Evolutionary conservation across 2,329 filamentous ascomycete genomes (phyloP).

Genomic region (Metarhizium anisopliae): DNA sequence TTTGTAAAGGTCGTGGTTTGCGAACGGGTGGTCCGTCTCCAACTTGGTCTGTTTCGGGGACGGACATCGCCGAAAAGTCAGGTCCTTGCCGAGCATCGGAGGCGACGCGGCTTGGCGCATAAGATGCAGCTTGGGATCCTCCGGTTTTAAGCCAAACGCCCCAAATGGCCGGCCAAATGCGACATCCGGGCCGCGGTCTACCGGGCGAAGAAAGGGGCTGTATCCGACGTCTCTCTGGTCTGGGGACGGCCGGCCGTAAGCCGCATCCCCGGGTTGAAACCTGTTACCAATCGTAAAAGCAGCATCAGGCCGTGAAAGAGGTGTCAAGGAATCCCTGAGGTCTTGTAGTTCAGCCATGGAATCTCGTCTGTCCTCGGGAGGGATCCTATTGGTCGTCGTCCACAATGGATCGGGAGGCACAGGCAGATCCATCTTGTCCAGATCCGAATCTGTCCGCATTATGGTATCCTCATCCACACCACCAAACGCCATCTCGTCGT

Average conservation of each 20-base stretch:
- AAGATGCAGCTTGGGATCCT: constrained; percentile 32
- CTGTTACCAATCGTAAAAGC: constrained; percentile 7
- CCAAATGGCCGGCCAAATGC: constrained; percentile 36
- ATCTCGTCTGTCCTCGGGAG: constrained; percentile 17
- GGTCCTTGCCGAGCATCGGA: constrained; percentile 79
- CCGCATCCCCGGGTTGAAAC: background rate
- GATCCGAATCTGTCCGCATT: constrained; percentile 30
- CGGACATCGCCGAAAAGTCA: constrained; percentile 70
- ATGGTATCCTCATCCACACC: constrained; percentile 15
- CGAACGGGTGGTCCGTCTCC: constrained; percentile 63
- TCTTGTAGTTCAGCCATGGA: constrained; percentile 15
- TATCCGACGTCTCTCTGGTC: constrained; percentile 8
- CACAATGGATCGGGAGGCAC: constrained; percentile 31
- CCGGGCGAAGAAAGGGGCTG: constrained; percentile 1
- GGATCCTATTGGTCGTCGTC: constrained; percentile 27
- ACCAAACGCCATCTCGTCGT: constrained; percentile 18
- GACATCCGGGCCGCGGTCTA: constrained; percentile 1
- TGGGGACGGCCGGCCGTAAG: background rate
- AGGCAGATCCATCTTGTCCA: constrained; percentile 33
- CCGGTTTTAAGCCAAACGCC: constrained; percentile 25
- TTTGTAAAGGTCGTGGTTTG: constrained; percentile 34
- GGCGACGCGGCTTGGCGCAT: constrained; percentile 53
- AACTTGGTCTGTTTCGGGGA: constrained; percentile 81
- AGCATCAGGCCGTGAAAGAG: constrained; percentile 14
- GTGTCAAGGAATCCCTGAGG: constrained; percentile 15